phyloP scores from a whole-genome alignment of 306 rosid species.

The Hylodesmum podocarpum region DNA sequence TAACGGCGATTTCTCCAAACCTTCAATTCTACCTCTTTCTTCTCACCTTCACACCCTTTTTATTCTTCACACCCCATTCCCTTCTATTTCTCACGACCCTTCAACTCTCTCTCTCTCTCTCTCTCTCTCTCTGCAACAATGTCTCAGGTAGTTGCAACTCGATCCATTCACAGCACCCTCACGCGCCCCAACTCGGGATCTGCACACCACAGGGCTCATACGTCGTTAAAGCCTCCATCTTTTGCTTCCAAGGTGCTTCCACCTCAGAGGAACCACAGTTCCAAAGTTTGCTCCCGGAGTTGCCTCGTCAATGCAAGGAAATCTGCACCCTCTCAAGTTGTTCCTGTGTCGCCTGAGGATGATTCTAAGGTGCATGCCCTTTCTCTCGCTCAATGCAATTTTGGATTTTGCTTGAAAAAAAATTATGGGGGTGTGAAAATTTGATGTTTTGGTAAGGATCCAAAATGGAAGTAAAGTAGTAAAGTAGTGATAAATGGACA shows the following conservation, averaged over 20 bases:
- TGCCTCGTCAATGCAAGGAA: slow-evolving; percentile 50
- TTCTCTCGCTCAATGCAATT: neutral
- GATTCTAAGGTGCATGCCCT: slow-evolving; percentile 54
- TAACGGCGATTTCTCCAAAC: slow-evolving; percentile 52
- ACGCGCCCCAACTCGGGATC: slow-evolving; percentile 53
- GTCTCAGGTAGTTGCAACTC: slow-evolving; percentile 72
- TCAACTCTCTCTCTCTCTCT: neutral
- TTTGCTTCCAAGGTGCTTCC: slow-evolving; percentile 38
- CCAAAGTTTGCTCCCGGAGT: slow-evolving; percentile 19
- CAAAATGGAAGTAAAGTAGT: neutral
- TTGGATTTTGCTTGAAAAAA: neutral
- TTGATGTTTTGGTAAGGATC: slow-evolving; percentile 3
- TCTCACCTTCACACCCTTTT: neutral
- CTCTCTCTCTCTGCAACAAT: slow-evolving; percentile 36
- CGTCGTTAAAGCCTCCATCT: slow-evolving; percentile 47
- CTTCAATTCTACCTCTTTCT: slow-evolving; percentile 8
- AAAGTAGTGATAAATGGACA: neutral
- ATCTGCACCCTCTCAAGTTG: slow-evolving; percentile 58
- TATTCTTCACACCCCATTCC: neutral
- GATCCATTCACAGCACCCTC: slow-evolving; percentile 63
- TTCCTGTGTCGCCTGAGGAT: slow-evolving; percentile 82
- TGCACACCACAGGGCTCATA: slow-evolving; percentile 37
- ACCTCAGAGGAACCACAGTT: slow-evolving; percentile 13
- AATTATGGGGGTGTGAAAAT: neutral
- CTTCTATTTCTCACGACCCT: neutral